Evolutionary conservation across 108 stramenopile genomes (phyloP).

Genomic region (Aurantiochytrium sp.): DNA sequence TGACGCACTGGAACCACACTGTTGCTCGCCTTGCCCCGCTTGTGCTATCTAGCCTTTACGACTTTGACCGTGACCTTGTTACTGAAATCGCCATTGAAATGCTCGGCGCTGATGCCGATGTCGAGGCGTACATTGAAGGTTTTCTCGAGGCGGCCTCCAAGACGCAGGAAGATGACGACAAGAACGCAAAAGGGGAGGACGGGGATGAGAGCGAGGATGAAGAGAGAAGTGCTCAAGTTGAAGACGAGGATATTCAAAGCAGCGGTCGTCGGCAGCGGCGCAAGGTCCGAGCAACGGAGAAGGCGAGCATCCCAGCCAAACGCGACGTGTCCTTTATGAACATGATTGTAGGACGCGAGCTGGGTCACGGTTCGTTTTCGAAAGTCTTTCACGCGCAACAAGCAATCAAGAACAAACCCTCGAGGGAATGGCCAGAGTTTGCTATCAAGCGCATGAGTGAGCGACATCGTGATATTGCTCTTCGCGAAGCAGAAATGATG

Average conservation of each 20-base stretch:
- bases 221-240: no score
- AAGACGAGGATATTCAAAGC: background rate
- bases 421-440: constrained; percentile 83
- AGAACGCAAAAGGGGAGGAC: no score
- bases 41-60: background rate
- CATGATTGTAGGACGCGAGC: constrained; percentile 85
- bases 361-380: constrained; percentile 82
- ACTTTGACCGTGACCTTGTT: background rate
- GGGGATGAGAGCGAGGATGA: no score
- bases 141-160: background rate
- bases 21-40: constrained; percentile 37
- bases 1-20: constrained; percentile 52
- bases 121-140: background rate
- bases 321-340: constrained; percentile 81
- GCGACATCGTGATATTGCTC: constrained; percentile 73
- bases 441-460: constrained; percentile 74
- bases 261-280: constrained; percentile 7
- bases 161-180: no score
- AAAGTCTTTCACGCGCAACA: constrained; percentile 71
- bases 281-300: constrained; percentile 31
- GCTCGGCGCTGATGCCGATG: background rate
- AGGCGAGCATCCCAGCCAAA: constrained; percentile 45
- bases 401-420: constrained; percentile 62
- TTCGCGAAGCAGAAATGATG: constrained; percentile 43
- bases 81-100: background rate